Conservation (phyloP, 2,329 filamentous ascomycete species). For the Diaporthe ilicicola region DNA sequence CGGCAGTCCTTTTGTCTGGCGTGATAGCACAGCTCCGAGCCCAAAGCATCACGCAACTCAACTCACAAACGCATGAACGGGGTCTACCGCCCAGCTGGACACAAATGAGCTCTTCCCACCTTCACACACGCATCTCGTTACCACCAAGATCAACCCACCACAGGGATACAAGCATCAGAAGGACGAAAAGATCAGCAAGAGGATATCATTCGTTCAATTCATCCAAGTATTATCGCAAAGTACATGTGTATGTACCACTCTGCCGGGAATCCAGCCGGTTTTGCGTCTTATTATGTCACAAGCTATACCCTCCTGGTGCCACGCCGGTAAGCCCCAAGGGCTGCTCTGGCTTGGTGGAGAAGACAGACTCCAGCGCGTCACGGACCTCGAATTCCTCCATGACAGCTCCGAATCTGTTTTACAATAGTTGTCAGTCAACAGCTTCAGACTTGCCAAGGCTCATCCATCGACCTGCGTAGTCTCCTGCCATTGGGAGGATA, state of each 20-base stretch:
- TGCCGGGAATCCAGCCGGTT: not conserved
- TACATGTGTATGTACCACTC: not conserved
- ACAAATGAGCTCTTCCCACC: too few species aligned
- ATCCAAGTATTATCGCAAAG: not conserved
- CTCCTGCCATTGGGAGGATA: not conserved
- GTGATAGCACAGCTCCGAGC: too few species aligned
- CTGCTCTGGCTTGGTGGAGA: conserved; percentile 64
- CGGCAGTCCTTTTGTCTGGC: too few species aligned
- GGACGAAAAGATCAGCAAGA: not conserved
- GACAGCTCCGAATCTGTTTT: conserved; percentile 66
- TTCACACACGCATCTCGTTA: not conserved
- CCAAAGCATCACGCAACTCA: too few species aligned
- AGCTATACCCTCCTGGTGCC: not conserved
- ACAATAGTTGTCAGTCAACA: not conserved
- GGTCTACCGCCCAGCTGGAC: too few species aligned
- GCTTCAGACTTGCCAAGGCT: not conserved
- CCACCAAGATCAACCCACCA: not conserved
- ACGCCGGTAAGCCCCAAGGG: not conserved
- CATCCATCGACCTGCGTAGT: not conserved
- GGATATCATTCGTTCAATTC: conserved; percentile 4
- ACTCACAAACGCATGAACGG: too few species aligned
- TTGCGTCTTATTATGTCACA: not conserved
- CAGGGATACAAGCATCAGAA: not conserved
- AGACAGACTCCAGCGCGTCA: conserved; percentile 78
- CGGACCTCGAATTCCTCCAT: conserved; percentile 75